Percentiles rank a stretch among this genome's conserved stretches.
Evolutionary conservation across 176 grass and related monocot species (phyloP).

Genomic region (Oryza australiensis): DNA sequence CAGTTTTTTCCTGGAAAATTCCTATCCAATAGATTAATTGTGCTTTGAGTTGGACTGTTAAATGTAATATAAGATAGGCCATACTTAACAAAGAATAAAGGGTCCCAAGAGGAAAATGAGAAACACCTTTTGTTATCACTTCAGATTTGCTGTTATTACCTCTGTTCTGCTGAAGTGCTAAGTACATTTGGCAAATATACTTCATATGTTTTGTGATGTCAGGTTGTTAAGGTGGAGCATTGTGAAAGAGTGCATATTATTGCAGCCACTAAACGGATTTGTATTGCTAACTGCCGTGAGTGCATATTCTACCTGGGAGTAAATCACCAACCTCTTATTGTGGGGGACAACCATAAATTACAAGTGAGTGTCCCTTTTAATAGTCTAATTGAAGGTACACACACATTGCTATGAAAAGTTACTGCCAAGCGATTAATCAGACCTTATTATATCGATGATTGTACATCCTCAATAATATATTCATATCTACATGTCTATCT

Average conservation of each 20-base stretch:
- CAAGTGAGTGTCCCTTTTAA: slow-evolving; percentile 54
- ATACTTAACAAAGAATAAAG: background rate
- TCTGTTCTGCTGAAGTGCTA: background rate
- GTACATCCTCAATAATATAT: background rate
- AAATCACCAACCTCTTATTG: slow-evolving; percentile 82
- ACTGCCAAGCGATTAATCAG: slow-evolving; percentile 1
- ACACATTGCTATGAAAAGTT: background rate
- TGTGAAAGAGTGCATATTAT: slow-evolving; percentile 97
- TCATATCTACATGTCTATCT: background rate
- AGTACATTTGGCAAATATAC: slow-evolving; percentile 14
- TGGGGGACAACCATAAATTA: slow-evolving; percentile 98
- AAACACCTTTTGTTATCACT: background rate
- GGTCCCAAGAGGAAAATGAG: background rate
- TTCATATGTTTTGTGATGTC: slow-evolving; percentile 33
- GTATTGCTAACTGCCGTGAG: slow-evolving; percentile 92
- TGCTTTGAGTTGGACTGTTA: background rate
- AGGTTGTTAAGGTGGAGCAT: slow-evolving; percentile 96
- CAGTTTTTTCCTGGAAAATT: background rate
- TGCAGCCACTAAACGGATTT: slow-evolving; percentile 86
- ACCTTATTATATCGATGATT: background rate
- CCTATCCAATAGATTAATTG: background rate
- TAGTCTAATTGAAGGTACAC: slow-evolving; percentile 22
- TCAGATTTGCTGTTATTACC: slow-evolving; percentile 5
- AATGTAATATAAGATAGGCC: background rate
- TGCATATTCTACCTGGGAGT: slow-evolving; percentile 94